Evolutionary conservation across 2,329 filamentous ascomycete genomes (phyloP).

Genomic region (Fusarium sp.): DNA sequence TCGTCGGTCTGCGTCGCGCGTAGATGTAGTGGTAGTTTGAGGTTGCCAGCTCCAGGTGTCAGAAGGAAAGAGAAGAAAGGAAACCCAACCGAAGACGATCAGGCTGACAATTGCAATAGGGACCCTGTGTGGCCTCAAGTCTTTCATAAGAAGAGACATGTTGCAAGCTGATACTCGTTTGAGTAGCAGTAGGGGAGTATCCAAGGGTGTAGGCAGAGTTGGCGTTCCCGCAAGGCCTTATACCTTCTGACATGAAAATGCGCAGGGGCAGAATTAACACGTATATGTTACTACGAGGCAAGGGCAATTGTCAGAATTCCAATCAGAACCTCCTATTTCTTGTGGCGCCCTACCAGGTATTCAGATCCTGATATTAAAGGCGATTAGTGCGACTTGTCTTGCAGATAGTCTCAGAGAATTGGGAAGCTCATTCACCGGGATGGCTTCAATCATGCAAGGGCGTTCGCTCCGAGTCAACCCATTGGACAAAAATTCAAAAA

Average conservation of each 20-base stretch:
- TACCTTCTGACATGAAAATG: background rate
- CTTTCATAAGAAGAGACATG: background rate
- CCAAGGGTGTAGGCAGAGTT: background rate
- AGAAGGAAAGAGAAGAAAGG: background rate
- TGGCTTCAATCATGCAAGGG: background rate
- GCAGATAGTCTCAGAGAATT: background rate
- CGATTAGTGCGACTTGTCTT: background rate
- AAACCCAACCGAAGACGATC: background rate
- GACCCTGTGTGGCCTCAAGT: background rate
- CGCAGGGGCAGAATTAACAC: background rate
- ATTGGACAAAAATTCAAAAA: background rate
- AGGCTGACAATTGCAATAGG: background rate
- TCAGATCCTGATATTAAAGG: background rate
- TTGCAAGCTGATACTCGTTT: background rate
- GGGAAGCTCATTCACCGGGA: no score
- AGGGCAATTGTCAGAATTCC: background rate
- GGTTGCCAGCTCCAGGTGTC: background rate
- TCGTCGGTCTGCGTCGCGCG: background rate
- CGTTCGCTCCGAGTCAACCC: background rate
- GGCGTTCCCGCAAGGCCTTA: background rate
- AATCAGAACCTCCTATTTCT: background rate
- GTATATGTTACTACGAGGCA: background rate
- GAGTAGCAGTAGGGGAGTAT: background rate
- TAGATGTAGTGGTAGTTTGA: background rate
- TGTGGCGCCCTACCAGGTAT: background rate